A percentile compares a stretch with the other conserved stretches of the same genome.
Conservation (phyloP, 306 rosid genomes). For the Hylodesmum podocarpum region DNA sequence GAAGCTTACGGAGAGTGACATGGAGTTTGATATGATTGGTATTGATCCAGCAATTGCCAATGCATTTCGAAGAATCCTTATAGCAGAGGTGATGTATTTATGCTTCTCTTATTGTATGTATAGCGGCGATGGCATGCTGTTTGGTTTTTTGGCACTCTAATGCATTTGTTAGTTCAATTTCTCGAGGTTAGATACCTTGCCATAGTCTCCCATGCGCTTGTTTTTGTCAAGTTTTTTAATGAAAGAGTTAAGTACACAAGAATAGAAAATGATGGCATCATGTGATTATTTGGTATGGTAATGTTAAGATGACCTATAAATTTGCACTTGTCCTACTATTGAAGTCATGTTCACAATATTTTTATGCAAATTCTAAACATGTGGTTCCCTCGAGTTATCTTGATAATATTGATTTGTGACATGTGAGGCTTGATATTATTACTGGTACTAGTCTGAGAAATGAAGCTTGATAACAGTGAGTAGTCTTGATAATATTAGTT, state of each 20-base stretch:
- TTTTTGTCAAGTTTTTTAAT: background rate
- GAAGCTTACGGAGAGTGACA: slow-evolving; percentile 48
- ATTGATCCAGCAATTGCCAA: slow-evolving; percentile 92
- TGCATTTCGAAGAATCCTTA: slow-evolving; percentile 91
- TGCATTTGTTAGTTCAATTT: background rate
- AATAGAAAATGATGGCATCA: background rate
- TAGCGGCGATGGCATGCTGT: background rate
- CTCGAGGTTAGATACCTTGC: background rate
- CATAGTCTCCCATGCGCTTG: background rate
- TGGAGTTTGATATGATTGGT: slow-evolving; percentile 95
- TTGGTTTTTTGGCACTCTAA: background rate
- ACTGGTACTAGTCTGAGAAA: too few species aligned
- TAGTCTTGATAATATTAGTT: too few species aligned
- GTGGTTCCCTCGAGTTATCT: too few species aligned
- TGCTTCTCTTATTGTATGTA: background rate
- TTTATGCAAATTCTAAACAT: too few species aligned
- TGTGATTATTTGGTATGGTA: background rate
- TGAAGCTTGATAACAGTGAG: too few species aligned
- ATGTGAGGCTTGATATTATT: too few species aligned
- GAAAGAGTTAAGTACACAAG: background rate
- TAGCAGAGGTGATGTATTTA: slow-evolving; percentile 68
- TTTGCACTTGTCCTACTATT: too few species aligned
- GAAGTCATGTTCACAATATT: too few species aligned
- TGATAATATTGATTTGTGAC: too few species aligned
- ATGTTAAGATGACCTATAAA: background rate